These are phyloP conservation scores for Vanderwaltozyma verrucispora DNA, from an alignment of 805 yeast species.

Conservation along the genomic window DNA sequence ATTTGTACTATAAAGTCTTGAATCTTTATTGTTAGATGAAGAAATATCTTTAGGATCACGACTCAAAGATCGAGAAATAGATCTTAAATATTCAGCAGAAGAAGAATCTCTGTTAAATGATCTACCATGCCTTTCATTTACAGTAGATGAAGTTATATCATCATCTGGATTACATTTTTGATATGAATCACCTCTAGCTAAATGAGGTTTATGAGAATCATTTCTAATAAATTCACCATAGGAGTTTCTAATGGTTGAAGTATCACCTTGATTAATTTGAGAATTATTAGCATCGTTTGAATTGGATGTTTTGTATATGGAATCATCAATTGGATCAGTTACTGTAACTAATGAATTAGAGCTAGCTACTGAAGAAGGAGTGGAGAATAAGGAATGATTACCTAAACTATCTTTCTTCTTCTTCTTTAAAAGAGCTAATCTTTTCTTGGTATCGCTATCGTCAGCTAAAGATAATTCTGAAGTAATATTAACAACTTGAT, in stretches of 20 bases:
- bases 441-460: conserved; percentile 6
- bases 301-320: not conserved
- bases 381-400: conserved; percentile 8
- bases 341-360: conserved; percentile 21
- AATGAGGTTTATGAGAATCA: conserved; percentile 39
- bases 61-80: conserved; percentile 27
- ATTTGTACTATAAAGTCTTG: conserved; percentile 16
- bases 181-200: conserved; percentile 72
- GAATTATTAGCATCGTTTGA: not conserved
- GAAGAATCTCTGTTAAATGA: conserved; percentile 17
- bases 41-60: conserved; percentile 13
- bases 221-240: conserved; percentile 23
- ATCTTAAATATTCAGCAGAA: conserved; percentile 43
- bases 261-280: conserved; percentile 1
- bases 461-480: conserved; percentile 4
- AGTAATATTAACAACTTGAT: conserved; percentile 17
- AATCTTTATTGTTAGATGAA: not conserved
- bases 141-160: conserved; percentile 19
- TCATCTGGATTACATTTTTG: conserved; percentile 43
- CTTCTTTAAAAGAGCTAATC: conserved; percentile 6
- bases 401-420: conserved; percentile 2
- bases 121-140: conserved; percentile 14
- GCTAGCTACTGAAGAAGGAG: too few species aligned
- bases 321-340: conserved; percentile 20
- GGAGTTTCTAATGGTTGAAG: conserved; percentile 20